phyloP scores from a whole-genome alignment of 371 early-diverging fungal genomes.

The Cokeromyces recurvatus region DNA sequence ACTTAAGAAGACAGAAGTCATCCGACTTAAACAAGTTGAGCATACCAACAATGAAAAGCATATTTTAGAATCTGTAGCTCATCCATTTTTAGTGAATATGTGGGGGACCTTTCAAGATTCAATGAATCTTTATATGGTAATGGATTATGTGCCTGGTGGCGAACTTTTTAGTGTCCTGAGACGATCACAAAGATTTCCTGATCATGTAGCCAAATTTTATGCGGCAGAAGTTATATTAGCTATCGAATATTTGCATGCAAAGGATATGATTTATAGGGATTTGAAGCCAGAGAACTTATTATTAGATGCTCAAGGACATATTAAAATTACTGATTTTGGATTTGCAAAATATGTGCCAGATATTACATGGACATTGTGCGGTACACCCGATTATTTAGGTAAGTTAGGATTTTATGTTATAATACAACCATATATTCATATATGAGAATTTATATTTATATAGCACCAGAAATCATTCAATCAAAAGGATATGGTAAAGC shows the following conservation, averaged over 20 bases:
- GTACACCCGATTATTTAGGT: constrained; percentile 96
- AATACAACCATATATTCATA: not conserved
- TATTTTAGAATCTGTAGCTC: constrained; percentile 70
- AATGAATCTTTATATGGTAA: constrained; percentile 83
- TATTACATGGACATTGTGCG: constrained; percentile 95
- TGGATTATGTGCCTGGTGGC: constrained; percentile 96
- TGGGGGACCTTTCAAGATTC: constrained; percentile 92
- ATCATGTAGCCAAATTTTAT: constrained; percentile 84
- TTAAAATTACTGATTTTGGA: constrained; percentile 98
- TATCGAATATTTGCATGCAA: constrained; percentile 86
- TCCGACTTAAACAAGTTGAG: constrained; percentile 89
- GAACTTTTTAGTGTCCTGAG: constrained; percentile 84
- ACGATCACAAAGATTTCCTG: constrained; percentile 75
- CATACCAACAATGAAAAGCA: constrained; percentile 89
- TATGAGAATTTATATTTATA: not conserved
- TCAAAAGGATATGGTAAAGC: constrained; percentile 93
- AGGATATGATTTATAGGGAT: constrained; percentile 91
- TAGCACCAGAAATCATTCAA: constrained; percentile 95
- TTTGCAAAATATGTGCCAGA: constrained; percentile 95
- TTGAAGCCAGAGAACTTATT: constrained; percentile 92
- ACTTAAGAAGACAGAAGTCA: constrained; percentile 87
- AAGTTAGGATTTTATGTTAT: not conserved
- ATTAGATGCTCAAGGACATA: constrained; percentile 84
- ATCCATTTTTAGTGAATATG: constrained; percentile 94
- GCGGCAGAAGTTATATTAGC: constrained; percentile 71